These are phyloP conservation scores for Tagetes erecta DNA, from an alignment of 129 eudicot species.

Conservation along the genomic window DNA sequence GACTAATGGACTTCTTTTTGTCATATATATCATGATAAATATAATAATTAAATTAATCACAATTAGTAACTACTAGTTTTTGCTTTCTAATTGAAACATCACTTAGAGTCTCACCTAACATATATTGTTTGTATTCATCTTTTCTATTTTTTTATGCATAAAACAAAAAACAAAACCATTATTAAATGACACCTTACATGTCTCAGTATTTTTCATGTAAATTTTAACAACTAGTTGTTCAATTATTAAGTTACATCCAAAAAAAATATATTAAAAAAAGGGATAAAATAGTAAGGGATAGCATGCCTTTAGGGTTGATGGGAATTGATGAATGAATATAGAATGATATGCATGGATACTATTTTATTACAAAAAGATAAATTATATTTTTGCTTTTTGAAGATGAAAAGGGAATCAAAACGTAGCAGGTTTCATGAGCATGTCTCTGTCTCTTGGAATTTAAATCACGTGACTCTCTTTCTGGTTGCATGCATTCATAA, in stretches of 20 bases:
- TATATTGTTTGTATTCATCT: neutral
- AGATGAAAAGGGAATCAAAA: slow-evolving; percentile 42
- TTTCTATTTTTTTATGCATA: neutral
- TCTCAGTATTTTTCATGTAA: neutral
- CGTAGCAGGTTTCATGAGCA: slow-evolving; percentile 38
- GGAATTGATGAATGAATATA: slow-evolving; percentile 41
- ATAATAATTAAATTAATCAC: neutral
- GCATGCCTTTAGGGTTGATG: slow-evolving; percentile 36
- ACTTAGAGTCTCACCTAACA: neutral
- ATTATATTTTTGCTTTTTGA: slow-evolving; percentile 35
- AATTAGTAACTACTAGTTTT: neutral
- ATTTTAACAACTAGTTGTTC: slow-evolving; percentile 12
- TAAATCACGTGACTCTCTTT: slow-evolving; percentile 34
- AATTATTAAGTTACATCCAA: slow-evolving; percentile 11
- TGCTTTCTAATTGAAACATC: neutral
- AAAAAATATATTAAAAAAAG: neutral
- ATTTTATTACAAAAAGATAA: slow-evolving; percentile 34
- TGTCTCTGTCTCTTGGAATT: slow-evolving; percentile 36
- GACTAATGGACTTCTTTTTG: neutral
- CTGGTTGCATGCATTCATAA: slow-evolving; percentile 28
- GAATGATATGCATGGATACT: slow-evolving; percentile 44
- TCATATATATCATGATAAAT: neutral
- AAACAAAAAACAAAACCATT: neutral
- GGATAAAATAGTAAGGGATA: slow-evolving; percentile 31
- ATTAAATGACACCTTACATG: slow-evolving; percentile 18